Evolutionary conservation across 2,329 filamentous ascomycete genomes (phyloP).

Genomic region (Sporothrix brunneoviolacea): DNA sequence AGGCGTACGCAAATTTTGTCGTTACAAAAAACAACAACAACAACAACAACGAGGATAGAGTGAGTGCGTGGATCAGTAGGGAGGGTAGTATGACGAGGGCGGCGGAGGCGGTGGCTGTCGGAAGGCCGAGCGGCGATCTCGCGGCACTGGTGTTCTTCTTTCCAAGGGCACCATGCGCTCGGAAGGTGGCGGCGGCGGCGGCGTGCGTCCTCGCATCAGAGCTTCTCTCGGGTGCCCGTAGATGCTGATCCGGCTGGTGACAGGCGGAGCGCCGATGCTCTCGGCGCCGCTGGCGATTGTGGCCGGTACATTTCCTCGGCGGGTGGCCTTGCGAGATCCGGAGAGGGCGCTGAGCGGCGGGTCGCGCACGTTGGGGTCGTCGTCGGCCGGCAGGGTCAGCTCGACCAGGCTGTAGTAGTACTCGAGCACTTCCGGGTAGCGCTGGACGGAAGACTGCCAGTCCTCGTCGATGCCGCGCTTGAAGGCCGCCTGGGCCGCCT

Average conservation of each 20-base stretch:
- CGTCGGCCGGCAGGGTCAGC: slow-evolving; percentile 56
- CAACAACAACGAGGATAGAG: too few relatives aligned
- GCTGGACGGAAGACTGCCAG: slow-evolving; percentile 67
- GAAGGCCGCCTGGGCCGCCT: slow-evolving; percentile 56
- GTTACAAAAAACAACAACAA: too few relatives aligned
- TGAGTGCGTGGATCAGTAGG: slow-evolving; percentile 4
- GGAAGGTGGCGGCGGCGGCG: slow-evolving; percentile 13
- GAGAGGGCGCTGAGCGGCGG: slow-evolving; percentile 51
- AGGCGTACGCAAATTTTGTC: too few relatives aligned
- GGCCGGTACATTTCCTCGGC: slow-evolving; percentile 32
- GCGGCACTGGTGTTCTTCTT: slow-evolving; percentile 14
- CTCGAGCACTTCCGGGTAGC: slow-evolving; percentile 74
- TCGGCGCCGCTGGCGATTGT: slow-evolving; percentile 7
- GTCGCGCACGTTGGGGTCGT: slow-evolving; percentile 52
- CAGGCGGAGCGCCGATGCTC: slow-evolving; percentile 4
- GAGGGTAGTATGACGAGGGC: slow-evolving; percentile 12
- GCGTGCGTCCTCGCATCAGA: slow-evolving; percentile 15
- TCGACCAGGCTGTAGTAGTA: slow-evolving; percentile 71
- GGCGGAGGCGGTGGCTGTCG: slow-evolving; percentile 15
- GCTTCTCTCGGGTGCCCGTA: slow-evolving; percentile 14
- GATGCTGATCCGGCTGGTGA: not conserved
- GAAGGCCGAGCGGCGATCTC: slow-evolving; percentile 11
- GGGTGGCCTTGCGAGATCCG: slow-evolving; percentile 40
- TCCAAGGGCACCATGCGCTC: slow-evolving; percentile 12
- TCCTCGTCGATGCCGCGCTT: slow-evolving; percentile 73